Percentiles rank a stretch among this genome's conserved stretches.
Conservation (phyloP, 1,284 basidiomycete species). For the Earliella scabrosa region DNA sequence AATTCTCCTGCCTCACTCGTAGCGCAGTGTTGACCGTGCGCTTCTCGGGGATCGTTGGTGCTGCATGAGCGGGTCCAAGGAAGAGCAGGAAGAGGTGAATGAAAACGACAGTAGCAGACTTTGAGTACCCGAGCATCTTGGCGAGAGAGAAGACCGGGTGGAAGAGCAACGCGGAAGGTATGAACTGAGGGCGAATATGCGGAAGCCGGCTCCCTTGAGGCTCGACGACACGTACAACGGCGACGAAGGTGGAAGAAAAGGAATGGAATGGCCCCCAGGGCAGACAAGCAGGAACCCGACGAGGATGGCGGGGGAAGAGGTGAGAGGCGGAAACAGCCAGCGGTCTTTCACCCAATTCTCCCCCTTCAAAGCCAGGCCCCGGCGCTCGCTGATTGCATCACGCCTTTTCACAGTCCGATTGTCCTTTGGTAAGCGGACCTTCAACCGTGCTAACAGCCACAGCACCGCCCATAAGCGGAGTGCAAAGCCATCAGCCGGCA, state of each 20-base stretch:
- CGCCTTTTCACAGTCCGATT: slow-evolving; percentile 6
- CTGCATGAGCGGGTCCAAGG: slow-evolving; percentile 28
- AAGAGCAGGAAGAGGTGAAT: slow-evolving; percentile 39
- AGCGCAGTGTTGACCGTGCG: slow-evolving; percentile 13
- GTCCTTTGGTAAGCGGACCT: not conserved
- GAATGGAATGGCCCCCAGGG: slow-evolving; percentile 63
- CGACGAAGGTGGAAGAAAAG: slow-evolving; percentile 43
- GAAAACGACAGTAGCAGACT: slow-evolving; percentile 37
- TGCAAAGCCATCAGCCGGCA: not conserved
- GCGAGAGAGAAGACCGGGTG: slow-evolving; percentile 24
- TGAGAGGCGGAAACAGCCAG: slow-evolving; percentile 18
- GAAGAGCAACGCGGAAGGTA: slow-evolving; percentile 11
- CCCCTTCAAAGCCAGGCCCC: slow-evolving; percentile 2
- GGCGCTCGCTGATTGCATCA: slow-evolving; percentile 16
- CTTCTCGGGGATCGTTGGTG: slow-evolving; percentile 26
- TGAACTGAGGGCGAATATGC: slow-evolving; percentile 26
- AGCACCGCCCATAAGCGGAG: slow-evolving; percentile 1
- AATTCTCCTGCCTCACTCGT: slow-evolving; percentile 28
- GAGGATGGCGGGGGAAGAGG: slow-evolving; percentile 28
- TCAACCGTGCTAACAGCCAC: not conserved
- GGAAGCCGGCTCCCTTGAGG: slow-evolving; percentile 56
- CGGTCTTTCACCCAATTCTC: not conserved
- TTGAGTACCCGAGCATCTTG: slow-evolving; percentile 39
- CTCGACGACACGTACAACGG: slow-evolving; percentile 41
- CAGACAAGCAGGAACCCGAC: slow-evolving; percentile 37